Percentiles rank a stretch among this genome's conserved stretches.
These are phyloP conservation scores for Colletotrichum sp. DNA, from an alignment of 2,329 filamentous ascomycete species.

Conservation along the genomic window DNA sequence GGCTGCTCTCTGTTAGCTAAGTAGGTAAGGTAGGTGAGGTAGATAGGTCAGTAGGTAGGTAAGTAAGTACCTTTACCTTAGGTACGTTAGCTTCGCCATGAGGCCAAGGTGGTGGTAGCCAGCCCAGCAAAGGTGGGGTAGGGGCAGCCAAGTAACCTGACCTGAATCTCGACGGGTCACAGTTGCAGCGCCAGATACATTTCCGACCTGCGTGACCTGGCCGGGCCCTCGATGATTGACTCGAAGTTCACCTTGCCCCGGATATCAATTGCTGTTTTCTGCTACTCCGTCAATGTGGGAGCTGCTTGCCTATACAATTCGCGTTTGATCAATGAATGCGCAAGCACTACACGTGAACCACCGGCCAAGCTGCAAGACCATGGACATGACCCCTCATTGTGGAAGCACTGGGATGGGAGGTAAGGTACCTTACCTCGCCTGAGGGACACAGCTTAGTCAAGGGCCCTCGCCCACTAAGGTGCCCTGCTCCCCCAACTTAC, in stretches of 20 bases:
- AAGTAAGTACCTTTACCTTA: neutral
- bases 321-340: neutral
- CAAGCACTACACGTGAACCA: neutral
- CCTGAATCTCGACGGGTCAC: slow-evolving; percentile 17
- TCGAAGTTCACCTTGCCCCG: neutral
- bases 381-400: neutral
- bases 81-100: neutral
- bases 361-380: neutral
- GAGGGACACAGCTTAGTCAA: neutral
- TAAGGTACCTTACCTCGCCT: neutral
- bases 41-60: neutral
- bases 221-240: neutral
- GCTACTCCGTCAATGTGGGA: neutral
- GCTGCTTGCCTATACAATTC: neutral
- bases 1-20: neutral
- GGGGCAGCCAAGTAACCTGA: slow-evolving; percentile 8
- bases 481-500: neutral
- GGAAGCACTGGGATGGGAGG: neutral
- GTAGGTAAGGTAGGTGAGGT: neutral
- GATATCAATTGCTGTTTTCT: neutral
- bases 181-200: neutral
- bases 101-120: neutral
- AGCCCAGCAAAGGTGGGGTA: slow-evolving; percentile 19
- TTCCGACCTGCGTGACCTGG: neutral
- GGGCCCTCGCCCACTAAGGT: neutral